A percentile compares a stretch with the other conserved stretches of the same genome.
Evolutionary conservation across 805 yeast species (phyloP).

Genomic region (Lachancea kluyveri): DNA sequence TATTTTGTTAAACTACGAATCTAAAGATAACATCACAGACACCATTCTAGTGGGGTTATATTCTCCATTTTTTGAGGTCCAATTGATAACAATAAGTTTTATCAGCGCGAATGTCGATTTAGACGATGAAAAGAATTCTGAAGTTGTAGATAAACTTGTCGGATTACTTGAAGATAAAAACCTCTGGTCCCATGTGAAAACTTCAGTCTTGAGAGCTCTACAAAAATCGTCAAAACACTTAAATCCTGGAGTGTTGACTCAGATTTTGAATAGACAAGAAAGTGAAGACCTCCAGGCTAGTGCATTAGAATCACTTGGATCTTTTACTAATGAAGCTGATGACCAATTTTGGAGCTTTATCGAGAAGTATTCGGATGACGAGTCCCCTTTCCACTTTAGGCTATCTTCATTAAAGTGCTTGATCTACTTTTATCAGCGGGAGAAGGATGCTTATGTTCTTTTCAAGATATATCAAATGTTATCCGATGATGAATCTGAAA

Average conservation of each 20-base stretch:
- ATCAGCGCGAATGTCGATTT: slow-evolving; percentile 12
- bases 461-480: slow-evolving; percentile 34
- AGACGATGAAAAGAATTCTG: slow-evolving; percentile 1
- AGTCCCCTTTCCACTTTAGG: slow-evolving; percentile 20
- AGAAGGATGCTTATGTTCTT: slow-evolving; percentile 9
- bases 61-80: slow-evolving; percentile 42
- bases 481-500: slow-evolving; percentile 61
- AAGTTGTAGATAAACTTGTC: slow-evolving; percentile 14
- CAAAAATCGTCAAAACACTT: slow-evolving; percentile 18
- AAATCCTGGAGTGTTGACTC: slow-evolving; percentile 15
- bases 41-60: slow-evolving; percentile 32
- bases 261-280: slow-evolving; percentile 24
- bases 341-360: slow-evolving; percentile 11
- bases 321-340: slow-evolving; percentile 27
- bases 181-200: slow-evolving; percentile 41
- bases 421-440: slow-evolving; percentile 9
- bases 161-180: slow-evolving; percentile 20
- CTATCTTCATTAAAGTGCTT: slow-evolving; percentile 22
- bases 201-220: slow-evolving; percentile 35
- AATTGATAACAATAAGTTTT: slow-evolving; percentile 35
- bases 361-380: slow-evolving; percentile 14
- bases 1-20: slow-evolving; percentile 26
- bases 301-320: slow-evolving; percentile 48
- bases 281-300: slow-evolving; percentile 44
- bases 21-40: slow-evolving; percentile 18